Conservation (phyloP, 2,329 filamentous ascomycete species). For the Teratosphaeriaceae sp. region DNA sequence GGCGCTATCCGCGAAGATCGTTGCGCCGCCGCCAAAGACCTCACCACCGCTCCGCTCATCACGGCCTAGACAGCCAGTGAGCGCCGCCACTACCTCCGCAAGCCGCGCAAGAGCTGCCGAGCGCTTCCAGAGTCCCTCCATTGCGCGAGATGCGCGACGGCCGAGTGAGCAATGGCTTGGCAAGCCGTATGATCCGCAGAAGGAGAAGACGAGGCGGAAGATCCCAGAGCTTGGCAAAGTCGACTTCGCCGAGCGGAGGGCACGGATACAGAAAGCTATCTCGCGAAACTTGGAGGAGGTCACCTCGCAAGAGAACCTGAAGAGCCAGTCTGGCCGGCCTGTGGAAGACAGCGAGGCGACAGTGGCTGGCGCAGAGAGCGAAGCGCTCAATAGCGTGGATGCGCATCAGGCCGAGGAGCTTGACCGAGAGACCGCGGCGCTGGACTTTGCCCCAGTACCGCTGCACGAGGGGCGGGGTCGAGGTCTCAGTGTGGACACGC, state of each 20-base stretch:
- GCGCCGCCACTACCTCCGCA: conserved; percentile 63
- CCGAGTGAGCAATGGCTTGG: conserved; percentile 55
- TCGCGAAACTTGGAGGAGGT: conserved; percentile 73
- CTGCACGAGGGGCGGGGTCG: conserved; percentile 7
- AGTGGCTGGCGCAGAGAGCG: background rate
- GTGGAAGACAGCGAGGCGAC: conserved; percentile 6
- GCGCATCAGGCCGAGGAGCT: conserved; percentile 10
- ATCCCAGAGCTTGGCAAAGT: conserved; percentile 65
- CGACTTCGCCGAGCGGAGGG: conserved; percentile 75
- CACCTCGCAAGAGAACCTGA: conserved; percentile 38
- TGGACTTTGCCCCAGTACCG: conserved; percentile 1
- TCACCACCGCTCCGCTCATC: conserved; percentile 78
- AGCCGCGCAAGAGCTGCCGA: conserved; percentile 61
- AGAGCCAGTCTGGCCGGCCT: conserved; percentile 11
- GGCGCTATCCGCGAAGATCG: conserved; percentile 63
- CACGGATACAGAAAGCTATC: conserved; percentile 78
- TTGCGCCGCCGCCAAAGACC: conserved; percentile 60
- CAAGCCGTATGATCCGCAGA: conserved; percentile 74
- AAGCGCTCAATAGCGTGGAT: conserved; percentile 7
- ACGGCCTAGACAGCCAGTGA: conserved; percentile 71
- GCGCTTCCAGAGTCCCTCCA: conserved; percentile 38
- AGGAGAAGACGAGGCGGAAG: conserved; percentile 32
- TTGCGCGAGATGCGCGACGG: conserved; percentile 29
- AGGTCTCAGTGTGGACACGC: conserved; percentile 23
- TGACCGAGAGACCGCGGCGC: conserved; percentile 8